Base-by-base conservation (phyloP, 192 early-diverging fungal species). In the Rhizophagus clarus region DNA sequence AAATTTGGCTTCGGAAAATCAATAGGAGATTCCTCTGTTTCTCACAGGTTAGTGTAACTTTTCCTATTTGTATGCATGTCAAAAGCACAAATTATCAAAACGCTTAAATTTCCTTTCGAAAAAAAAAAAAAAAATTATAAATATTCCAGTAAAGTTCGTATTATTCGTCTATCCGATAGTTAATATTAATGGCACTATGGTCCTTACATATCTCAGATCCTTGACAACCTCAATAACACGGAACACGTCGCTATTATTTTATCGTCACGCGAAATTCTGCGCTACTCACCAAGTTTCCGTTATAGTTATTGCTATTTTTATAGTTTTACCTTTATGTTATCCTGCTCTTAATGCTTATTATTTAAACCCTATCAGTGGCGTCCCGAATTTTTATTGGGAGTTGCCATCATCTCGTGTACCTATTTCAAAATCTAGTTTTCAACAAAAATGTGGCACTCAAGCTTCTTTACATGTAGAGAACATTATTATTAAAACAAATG, bases 251-350 rank as follows among this genome's bases (percentile, higher is more conserved):
- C 72, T 81, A 22, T 63, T 85, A 9, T 92, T 92, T 77, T 90
- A 91, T 62, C 86, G 86, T 62, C 90, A 92, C 71, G 91, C 91
- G 12, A 74, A 89, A 4, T 84, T 92, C 37, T 92, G 91, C 70
- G 90, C 91, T 9, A 89, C 89, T 22, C 86, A 92, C 77, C 90
- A 90, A 62, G 87, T 85, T 24, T 80, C 86, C 1, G 81, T 88
- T 47, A 87, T 92, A 63, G 79, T 87, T 31, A 72, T 91, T 15
- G 83, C 84, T 22, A 86, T 88, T 60, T 75, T 89, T 60, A 77
- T 90, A 63, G 89, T 92, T 40, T 86, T 89, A 40, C 83, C 84
- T 51, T 83, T 92, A 14, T 89, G 87, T 7, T 91, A 84, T 61
- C 90, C 91, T 2, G 87, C 83, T 22, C 87, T 80, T 34, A 83